These are phyloP conservation scores for Trypanosoma boissoni DNA, from an alignment of 208 protist species.

Conservation along the genomic window DNA sequence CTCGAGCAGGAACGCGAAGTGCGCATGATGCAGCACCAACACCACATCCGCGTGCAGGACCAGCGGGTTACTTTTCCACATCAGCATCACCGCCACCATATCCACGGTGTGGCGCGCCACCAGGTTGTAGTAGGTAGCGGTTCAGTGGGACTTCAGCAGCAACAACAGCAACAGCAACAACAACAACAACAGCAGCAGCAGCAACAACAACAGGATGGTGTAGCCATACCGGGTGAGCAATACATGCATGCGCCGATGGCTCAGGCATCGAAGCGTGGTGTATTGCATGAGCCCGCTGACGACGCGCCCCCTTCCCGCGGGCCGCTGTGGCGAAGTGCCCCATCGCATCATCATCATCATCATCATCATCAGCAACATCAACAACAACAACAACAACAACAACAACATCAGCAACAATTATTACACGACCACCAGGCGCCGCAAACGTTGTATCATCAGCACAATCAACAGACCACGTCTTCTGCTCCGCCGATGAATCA, in stretches of 20 bases:
- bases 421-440: too few species aligned
- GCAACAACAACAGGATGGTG: slow-evolving; percentile 16
- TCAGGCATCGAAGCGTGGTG: too few species aligned
- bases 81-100: neutral
- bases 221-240: neutral
- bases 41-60: neutral
- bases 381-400: too few species aligned
- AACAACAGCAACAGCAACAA: slow-evolving; percentile 33
- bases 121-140: slow-evolving; percentile 30
- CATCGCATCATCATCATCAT: slow-evolving; percentile 28
- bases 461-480: neutral
- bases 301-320: too few species aligned
- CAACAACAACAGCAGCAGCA: slow-evolving; percentile 5
- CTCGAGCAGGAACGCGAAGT: slow-evolving; percentile 19
- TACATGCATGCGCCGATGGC: too few species aligned
- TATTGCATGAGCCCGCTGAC: too few species aligned
- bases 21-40: slow-evolving; percentile 7
- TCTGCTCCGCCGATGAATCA: neutral
- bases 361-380: slow-evolving; percentile 2
- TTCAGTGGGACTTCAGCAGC: slow-evolving; percentile 24
- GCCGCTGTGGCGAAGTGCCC: too few species aligned
- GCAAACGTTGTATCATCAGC: too few species aligned
- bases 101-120: neutral
- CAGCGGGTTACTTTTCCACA: neutral
- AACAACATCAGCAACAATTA: too few species aligned